Evolutionary conservation across 805 yeast species (phyloP).

Genomic region (Komagataella phaffii): DNA sequence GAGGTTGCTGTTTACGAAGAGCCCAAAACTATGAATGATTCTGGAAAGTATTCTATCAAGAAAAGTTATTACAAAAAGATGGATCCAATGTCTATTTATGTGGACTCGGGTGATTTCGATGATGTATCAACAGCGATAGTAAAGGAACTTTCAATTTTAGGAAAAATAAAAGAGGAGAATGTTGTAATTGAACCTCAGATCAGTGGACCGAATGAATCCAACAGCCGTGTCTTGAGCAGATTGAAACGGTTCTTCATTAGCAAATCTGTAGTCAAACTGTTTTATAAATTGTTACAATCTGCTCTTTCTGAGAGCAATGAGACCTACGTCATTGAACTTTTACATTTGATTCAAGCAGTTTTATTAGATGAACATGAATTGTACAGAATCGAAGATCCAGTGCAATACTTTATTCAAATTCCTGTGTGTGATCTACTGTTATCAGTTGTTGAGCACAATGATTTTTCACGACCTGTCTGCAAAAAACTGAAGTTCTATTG

Average conservation of each 20-base stretch:
- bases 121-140: slow-evolving; percentile 34
- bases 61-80: slow-evolving; percentile 26
- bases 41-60: slow-evolving; percentile 54
- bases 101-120: slow-evolving; percentile 35
- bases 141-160: slow-evolving; percentile 25
- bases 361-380: slow-evolving; percentile 24
- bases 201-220: slow-evolving; percentile 14
- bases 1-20: slow-evolving; percentile 50
- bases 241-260: slow-evolving; percentile 41
- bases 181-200: slow-evolving; percentile 37
- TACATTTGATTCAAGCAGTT: slow-evolving; percentile 60
- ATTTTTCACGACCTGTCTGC: slow-evolving; percentile 32
- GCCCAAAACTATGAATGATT: slow-evolving; percentile 54
- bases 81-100: slow-evolving; percentile 43
- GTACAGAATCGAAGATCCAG: slow-evolving; percentile 8
- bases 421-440: slow-evolving; percentile 47
- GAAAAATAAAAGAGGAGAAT: slow-evolving; percentile 22
- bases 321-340: slow-evolving; percentile 39
- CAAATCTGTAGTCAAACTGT: slow-evolving; percentile 36
- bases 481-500: slow-evolving; percentile 41
- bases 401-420: slow-evolving; percentile 26
- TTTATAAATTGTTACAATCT: slow-evolving; percentile 42
- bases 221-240: slow-evolving; percentile 20
- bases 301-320: slow-evolving; percentile 39
- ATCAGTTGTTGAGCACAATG: slow-evolving; percentile 30